Percentiles rank a stretch among this genome's conserved stretches.
Evolutionary conservation across 1,284 basidiomycete species (phyloP).

Genomic region (Microbotryum saponariae): DNA sequence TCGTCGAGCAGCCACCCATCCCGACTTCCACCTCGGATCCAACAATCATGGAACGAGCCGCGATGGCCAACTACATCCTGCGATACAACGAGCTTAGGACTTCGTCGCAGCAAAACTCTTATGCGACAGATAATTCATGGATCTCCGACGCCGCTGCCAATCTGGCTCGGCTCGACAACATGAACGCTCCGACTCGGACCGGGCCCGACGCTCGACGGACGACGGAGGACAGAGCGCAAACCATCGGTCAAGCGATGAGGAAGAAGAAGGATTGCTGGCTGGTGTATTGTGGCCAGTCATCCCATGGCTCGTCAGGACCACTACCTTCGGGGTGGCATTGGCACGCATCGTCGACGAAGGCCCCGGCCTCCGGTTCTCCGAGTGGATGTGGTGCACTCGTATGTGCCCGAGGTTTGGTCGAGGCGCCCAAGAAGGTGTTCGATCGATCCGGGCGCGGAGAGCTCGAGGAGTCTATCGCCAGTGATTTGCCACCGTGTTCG

Average conservation of each 20-base stretch:
- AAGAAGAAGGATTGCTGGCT: constrained; percentile 13
- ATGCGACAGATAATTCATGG: no score
- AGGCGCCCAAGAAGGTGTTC: constrained; percentile 13
- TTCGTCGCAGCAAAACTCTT: not conserved
- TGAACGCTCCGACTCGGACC: not conserved
- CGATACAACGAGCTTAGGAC: not conserved
- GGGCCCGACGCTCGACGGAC: not conserved
- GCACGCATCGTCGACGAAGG: not conserved
- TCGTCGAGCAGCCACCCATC: no score
- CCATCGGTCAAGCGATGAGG: constrained; percentile 17
- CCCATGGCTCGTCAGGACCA: not conserved
- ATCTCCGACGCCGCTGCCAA: not conserved
- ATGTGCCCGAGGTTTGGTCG: constrained; percentile 13
- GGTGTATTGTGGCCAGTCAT: constrained; percentile 23
- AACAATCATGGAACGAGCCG: not conserved
- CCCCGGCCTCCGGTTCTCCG: not conserved
- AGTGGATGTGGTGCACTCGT: constrained; percentile 21
- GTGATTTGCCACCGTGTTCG: constrained; percentile 11
- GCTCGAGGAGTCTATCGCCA: not conserved
- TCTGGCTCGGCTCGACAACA: not conserved
- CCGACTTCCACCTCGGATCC: no score
- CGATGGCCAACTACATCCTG: not conserved
- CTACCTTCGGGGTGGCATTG: not conserved
- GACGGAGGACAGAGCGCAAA: constrained; percentile 12
- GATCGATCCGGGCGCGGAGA: not conserved